Percentiles rank a stretch among this genome's conserved stretches.
Evolutionary conservation across 495 filamentous ascomycete genomes (phyloP).

Genomic region (Penicillium salamii): DNA sequence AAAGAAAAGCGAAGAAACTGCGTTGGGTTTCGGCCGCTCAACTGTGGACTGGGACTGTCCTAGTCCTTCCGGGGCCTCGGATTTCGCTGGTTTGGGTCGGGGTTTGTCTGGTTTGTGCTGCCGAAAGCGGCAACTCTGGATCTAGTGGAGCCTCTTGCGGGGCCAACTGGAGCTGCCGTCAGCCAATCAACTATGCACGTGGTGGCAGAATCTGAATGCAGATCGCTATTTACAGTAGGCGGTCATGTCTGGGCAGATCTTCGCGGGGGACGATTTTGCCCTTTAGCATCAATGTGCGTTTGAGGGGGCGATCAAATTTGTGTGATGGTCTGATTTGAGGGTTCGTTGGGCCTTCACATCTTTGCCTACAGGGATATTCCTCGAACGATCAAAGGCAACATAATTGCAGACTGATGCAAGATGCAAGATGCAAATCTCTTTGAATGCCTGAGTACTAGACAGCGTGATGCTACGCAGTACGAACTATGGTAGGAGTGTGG

Average conservation of each 20-base stretch:
- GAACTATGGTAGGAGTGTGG: no score
- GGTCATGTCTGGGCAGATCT: conserved; percentile 2
- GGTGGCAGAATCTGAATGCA: conserved; percentile 18
- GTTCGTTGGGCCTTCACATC: neutral
- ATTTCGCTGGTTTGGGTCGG: neutral
- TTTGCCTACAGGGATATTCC: neutral
- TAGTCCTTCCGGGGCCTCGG: neutral
- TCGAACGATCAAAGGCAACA: no score
- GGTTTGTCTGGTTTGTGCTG: neutral
- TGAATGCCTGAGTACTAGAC: no score
- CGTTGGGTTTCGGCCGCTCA: neutral
- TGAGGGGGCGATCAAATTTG: no score
- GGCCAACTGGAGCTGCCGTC: neutral
- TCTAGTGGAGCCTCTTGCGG: neutral
- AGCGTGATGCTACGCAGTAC: no score
- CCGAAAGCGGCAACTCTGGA: conserved; percentile 1
- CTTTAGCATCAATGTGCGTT: no score
- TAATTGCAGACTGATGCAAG: no score
- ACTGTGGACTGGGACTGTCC: neutral
- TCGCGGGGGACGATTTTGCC: neutral
- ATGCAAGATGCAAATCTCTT: no score
- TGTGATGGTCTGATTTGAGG: no score
- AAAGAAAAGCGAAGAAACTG: conserved; percentile 10
- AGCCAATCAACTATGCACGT: conserved; percentile 24
- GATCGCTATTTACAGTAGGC: conserved; percentile 1